Evolutionary conservation across 495 filamentous ascomycete species (phyloP).

Genomic region (Aspergillus ostianus): DNA sequence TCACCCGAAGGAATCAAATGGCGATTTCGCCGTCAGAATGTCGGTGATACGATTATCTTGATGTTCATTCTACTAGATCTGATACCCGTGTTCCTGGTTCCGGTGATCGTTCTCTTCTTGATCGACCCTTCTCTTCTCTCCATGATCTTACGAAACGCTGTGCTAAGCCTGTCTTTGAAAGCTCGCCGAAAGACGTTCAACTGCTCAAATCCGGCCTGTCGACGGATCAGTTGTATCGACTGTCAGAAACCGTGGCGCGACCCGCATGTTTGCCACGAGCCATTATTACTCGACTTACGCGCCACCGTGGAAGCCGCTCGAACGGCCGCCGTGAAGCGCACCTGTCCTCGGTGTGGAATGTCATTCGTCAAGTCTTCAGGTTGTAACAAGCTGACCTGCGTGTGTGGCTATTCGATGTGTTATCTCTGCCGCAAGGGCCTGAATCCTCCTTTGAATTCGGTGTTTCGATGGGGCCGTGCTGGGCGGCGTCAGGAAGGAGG

Average conservation of each 20-base stretch:
- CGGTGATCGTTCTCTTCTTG: conserved; percentile 45
- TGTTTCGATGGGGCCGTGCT: conserved; percentile 6
- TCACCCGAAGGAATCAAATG: conserved; percentile 37
- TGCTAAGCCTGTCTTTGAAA: conserved; percentile 62
- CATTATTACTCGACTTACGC: conserved; percentile 66
- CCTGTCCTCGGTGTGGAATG: conserved; percentile 84
- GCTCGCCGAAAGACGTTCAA: conserved; percentile 67
- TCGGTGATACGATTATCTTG: conserved; percentile 35
- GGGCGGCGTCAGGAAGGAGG: conserved; percentile 7
- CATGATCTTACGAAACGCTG: conserved; percentile 48
- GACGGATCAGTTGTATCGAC: conserved; percentile 69
- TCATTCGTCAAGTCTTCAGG: conserved; percentile 89
- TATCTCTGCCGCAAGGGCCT: conserved; percentile 73
- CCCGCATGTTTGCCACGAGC: conserved; percentile 65
- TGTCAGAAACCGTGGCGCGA: conserved; percentile 67
- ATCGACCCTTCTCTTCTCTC: conserved; percentile 36
- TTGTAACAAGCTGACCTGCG: conserved; percentile 96
- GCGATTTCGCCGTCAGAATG: conserved; percentile 52
- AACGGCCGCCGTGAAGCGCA: conserved; percentile 91
- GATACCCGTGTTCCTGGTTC: conserved; percentile 52
- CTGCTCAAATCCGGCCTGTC: conserved; percentile 67
- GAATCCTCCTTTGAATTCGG: conserved; percentile 24
- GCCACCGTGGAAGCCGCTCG: conserved; percentile 87
- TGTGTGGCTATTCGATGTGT: conserved; percentile 98
- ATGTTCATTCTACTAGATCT: conserved; percentile 44